Evolutionary conservation across 805 yeast genomes (phyloP).

Genomic region (Diddensiella caesifluorescens): DNA sequence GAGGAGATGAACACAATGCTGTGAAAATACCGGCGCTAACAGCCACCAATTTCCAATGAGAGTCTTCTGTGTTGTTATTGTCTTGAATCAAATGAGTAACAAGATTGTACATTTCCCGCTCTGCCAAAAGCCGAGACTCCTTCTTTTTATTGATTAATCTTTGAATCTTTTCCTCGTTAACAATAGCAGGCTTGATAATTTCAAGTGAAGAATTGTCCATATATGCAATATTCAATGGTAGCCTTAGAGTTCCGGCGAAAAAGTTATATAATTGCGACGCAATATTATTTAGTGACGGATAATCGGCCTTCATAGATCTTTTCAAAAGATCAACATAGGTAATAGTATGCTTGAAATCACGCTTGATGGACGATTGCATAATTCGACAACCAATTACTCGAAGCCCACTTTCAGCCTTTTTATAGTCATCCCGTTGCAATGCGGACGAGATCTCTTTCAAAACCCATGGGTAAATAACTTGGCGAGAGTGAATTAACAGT

Average conservation of each 20-base stretch:
- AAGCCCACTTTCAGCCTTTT: conserved; percentile 60
- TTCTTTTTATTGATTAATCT: conserved; percentile 14
- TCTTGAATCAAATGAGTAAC: conserved; percentile 11
- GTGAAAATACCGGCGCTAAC: conserved; percentile 19
- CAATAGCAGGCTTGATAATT: conserved; percentile 20
- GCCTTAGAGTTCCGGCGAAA: conserved; percentile 38
- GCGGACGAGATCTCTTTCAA: conserved; percentile 48
- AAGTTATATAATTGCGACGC: conserved; percentile 50
- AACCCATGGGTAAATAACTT: conserved; percentile 46
- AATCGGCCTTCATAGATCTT: conserved; percentile 51
- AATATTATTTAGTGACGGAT: conserved; percentile 45
- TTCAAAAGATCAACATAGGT: conserved; percentile 46
- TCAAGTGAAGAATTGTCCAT: conserved; percentile 14
- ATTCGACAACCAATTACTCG: conserved; percentile 51
- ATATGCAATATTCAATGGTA: conserved; percentile 38
- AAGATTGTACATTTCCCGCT: conserved; percentile 14
- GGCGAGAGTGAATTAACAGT: conserved; percentile 61
- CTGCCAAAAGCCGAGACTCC: conserved; percentile 19
- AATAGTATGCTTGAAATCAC: conserved; percentile 50
- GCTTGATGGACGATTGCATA: conserved; percentile 51
- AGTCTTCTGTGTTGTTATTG: conserved; percentile 6
- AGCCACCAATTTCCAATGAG: conserved; percentile 24
- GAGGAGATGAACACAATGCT: conserved; percentile 23
- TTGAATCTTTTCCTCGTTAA: conserved; percentile 14
- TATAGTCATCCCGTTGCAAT: conserved; percentile 44